These are phyloP conservation scores for Talaromyces sp. DNA, from an alignment of 2,329 filamentous ascomycete genomes.

Conservation along the genomic window DNA sequence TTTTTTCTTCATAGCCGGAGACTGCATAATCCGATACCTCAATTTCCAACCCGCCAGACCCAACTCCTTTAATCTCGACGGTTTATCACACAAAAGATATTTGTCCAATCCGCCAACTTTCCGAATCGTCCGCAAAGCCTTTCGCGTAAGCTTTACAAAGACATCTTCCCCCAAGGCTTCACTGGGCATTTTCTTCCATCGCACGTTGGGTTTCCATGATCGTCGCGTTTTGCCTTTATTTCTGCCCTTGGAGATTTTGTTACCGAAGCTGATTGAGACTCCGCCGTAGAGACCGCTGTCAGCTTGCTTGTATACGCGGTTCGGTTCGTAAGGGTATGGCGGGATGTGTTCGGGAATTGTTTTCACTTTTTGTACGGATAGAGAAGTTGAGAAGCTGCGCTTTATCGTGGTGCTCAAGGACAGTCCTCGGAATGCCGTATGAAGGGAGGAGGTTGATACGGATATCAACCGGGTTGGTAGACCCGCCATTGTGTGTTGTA, in stretches of 20 bases:
- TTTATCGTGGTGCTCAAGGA: constrained; percentile 28
- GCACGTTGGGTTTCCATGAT: constrained; percentile 49
- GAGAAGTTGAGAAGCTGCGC: constrained; percentile 39
- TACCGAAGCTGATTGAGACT: constrained; percentile 46
- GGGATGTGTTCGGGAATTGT: constrained; percentile 40
- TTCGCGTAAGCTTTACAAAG: constrained; percentile 46
- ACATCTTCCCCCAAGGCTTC: constrained; percentile 43
- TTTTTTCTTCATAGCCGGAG: constrained; percentile 60
- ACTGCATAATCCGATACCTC: constrained; percentile 87
- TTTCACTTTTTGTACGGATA: constrained; percentile 30
- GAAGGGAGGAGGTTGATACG: constrained; percentile 35
- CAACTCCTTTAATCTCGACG: constrained; percentile 75
- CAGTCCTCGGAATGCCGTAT: constrained; percentile 38
- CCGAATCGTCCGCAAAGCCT: constrained; percentile 59
- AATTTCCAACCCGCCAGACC: constrained; percentile 88
- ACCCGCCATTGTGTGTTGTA: constrained; percentile 30
- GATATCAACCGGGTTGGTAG: constrained; percentile 29
- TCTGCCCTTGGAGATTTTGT: constrained; percentile 49
- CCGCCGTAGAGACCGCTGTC: constrained; percentile 49
- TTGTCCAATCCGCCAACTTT: constrained; percentile 86
- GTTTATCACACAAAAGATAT: constrained; percentile 80
- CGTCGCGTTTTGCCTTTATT: constrained; percentile 50
- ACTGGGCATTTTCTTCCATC: constrained; percentile 46
- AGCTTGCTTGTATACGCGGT: constrained; percentile 44
- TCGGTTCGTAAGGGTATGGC: constrained; percentile 47